These are phyloP conservation scores for Candida buenavistaensis DNA, from an alignment of 1,139 yeast species.

Conservation along the genomic window DNA sequence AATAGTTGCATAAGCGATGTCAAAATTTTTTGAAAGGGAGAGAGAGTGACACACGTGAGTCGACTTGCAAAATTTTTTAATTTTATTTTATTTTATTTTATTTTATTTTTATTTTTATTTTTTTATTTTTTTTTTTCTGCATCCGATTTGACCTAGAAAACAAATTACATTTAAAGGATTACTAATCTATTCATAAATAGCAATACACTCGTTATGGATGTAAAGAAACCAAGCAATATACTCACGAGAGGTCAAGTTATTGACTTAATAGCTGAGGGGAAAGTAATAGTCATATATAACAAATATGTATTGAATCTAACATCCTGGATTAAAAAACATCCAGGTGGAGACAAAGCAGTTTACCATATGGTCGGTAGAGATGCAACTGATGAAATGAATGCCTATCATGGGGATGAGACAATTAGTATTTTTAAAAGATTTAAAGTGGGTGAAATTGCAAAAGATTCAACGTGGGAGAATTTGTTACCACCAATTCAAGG, in stretches of 20 bases:
- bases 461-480: constrained; percentile 63
- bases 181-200: no score
- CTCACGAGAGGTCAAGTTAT: constrained; percentile 24
- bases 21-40: background rate
- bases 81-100: background rate
- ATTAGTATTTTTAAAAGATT: constrained; percentile 49
- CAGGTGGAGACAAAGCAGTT: constrained; percentile 88
- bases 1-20: no score
- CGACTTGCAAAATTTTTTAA: no score
- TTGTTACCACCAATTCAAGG: constrained; percentile 90
- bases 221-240: constrained; percentile 5
- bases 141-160: background rate
- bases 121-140: background rate
- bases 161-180: no score
- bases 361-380: constrained; percentile 85
- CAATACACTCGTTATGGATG: constrained; percentile 1
- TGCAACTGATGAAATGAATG: constrained; percentile 88
- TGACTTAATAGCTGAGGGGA: constrained; percentile 63
- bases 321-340: constrained; percentile 71
- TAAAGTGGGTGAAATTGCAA: constrained; percentile 59
- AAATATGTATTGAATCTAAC: constrained; percentile 63
- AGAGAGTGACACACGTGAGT: no score
- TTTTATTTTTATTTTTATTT: background rate
- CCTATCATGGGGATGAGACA: constrained; percentile 70
- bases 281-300: constrained; percentile 67